Evolutionary conservation across 495 filamentous ascomycete species (phyloP), one percentile per base, ranked within the genome.

Genomic region (Corynascus novoguineensis): DNA sequence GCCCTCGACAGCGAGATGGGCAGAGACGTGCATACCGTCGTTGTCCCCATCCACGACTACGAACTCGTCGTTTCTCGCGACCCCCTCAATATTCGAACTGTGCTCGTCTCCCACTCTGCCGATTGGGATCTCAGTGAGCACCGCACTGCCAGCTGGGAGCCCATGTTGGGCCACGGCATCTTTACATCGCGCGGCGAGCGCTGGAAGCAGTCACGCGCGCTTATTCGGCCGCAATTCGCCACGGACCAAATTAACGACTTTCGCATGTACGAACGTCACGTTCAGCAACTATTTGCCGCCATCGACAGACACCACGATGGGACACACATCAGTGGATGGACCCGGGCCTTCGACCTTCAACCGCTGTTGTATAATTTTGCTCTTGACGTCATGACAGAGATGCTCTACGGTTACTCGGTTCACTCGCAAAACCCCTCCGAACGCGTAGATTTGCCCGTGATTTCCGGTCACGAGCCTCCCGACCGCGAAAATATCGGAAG

Each of bases 361-460:
- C 72, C 78, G 1, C 67, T 87, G 5, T 87, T 91, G 66, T 85
- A 81, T 69, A 55, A 69, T n/a, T 62, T 87, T 41, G 86, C 86
- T 0, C 73, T 90, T 9, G 87, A 92, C 64, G 75, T 84, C 0
- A 78, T 85, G 0, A 90, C 86, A 0, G 85, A 90, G 58, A 86
- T 91, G 64, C 73, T 92, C 4, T 86, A 90, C 50, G 86, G 88
- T 4, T 75, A 82, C 50, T 75, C 75, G 14, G 69, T 73, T 1
- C 60, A 72, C 58, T 73, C 72, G 5, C 69, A 65, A 38, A 60
- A 60, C 51, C 25, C 41, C 44, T 29, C 47, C 8, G 28, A 24
- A 45, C 61, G 52, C 22, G 35, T 60, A 35, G 62, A 55, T 14
- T 22, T 63, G 10, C 61, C 64, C 0, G 61, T 34, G 1, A 27